These are phyloP conservation scores for Yamadazyma aaseri DNA, from an alignment of 1,139 yeast species.

Conservation along the genomic window DNA sequence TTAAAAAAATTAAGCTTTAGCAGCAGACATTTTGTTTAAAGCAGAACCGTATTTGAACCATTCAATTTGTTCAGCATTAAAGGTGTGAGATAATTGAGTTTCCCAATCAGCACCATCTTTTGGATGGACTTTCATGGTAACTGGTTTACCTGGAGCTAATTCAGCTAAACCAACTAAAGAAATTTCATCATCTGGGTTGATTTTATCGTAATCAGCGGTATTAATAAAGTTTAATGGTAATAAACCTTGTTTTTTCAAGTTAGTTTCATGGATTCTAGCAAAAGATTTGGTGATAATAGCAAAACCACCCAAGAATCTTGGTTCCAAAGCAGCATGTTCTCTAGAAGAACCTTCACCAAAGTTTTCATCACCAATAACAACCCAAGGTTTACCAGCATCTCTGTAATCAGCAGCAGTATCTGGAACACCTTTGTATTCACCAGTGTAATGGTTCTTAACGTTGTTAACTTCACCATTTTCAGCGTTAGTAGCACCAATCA, in stretches of 20 bases:
- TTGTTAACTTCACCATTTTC: constrained; percentile 95
- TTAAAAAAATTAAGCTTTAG: constrained; percentile 6
- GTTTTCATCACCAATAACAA: constrained; percentile 98
- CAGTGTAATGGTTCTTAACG: constrained; percentile 87
- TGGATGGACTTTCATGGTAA: constrained; percentile 88
- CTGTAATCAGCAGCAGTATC: constrained; percentile 95
- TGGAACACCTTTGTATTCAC: constrained; percentile 93
- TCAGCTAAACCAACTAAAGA: constrained; percentile 83
- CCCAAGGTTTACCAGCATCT: constrained; percentile 91
- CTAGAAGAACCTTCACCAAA: constrained; percentile 99
- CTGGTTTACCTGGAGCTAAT: constrained; percentile 90
- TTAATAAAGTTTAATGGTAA: constrained; percentile 89
- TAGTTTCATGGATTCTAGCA: constrained; percentile 87
- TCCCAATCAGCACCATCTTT: constrained; percentile 83
- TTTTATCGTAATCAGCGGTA: constrained; percentile 91
- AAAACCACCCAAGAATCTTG: constrained; percentile 98
- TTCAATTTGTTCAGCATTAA: constrained; percentile 93
- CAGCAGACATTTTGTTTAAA: constrained; percentile 91
- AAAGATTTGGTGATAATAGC: constrained; percentile 96
- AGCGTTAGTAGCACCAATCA: constrained; percentile 99
- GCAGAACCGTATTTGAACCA: constrained; percentile 99
- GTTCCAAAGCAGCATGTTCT: constrained; percentile 99
- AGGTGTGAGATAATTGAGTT: constrained; percentile 89
- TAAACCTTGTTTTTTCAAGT: constrained; percentile 94
- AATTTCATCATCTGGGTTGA: constrained; percentile 85